Conservation (phyloP, 208 protist species). For the Acanthamoeba culbertsoni region DNA sequence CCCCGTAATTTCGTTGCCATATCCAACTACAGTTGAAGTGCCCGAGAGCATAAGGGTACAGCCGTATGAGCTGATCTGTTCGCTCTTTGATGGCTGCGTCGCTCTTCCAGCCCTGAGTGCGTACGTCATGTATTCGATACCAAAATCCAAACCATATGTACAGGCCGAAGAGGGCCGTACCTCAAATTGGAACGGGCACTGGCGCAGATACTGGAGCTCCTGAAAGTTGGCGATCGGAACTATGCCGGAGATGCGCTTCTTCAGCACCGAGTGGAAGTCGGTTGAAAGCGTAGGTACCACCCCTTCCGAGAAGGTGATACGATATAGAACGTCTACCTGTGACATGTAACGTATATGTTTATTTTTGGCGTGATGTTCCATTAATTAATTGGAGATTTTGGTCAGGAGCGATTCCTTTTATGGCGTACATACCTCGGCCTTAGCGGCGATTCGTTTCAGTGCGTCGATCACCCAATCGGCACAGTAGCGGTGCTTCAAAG, state of each 20-base stretch:
- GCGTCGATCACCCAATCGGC: neutral
- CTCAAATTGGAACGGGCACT: neutral
- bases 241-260: neutral
- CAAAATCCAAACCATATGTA: too few species aligned
- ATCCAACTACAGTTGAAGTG: slow-evolving; percentile 8
- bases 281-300: neutral
- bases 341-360: too few species aligned
- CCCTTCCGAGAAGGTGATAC: neutral
- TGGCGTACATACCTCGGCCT: neutral
- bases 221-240: neutral
- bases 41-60: neutral
- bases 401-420: neutral
- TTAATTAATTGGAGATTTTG: too few species aligned
- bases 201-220: neutral
- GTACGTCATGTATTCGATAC: too few species aligned
- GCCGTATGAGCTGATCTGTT: neutral
- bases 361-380: too few species aligned
- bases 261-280: neutral
- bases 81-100: neutral
- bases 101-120: neutral
- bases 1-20: neutral
- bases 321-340: neutral
- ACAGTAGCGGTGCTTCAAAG: neutral
- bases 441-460: neutral
- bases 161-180: neutral